phyloP scores from a whole-genome alignment of 73 alveolate species.

The Tetrahymena borealis region DNA sequence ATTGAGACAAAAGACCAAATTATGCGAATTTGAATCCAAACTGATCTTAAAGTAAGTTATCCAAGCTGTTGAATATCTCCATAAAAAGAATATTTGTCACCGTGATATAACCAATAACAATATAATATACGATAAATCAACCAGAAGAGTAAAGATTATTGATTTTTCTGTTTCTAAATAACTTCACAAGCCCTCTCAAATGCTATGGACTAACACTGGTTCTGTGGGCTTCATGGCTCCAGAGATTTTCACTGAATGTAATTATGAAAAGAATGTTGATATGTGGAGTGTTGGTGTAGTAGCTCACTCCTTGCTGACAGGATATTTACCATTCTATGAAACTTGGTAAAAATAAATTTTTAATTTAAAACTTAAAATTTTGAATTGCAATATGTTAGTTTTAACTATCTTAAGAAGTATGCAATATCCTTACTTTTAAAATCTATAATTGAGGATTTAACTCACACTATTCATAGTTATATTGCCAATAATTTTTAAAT shows the following conservation, averaged over 20 bases:
- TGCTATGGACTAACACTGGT: not conserved
- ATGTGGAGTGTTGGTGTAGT: constrained; percentile 1
- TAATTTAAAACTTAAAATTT: too few relatives aligned
- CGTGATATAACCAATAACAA: not conserved
- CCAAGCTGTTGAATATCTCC: not conserved
- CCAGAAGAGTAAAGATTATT: not conserved
- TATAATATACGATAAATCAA: not conserved
- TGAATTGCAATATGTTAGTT: too few relatives aligned
- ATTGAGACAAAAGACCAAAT: not conserved
- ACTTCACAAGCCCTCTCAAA: not conserved
- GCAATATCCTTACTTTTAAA: too few relatives aligned
- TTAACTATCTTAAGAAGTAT: too few relatives aligned
- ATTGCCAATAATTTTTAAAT: too few relatives aligned
- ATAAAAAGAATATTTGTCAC: not conserved
- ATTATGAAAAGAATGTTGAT: not conserved
- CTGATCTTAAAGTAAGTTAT: not conserved
- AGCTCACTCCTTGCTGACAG: not conserved
- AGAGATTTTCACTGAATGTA: not conserved
- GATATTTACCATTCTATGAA: not conserved
- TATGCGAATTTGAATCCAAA: not conserved
- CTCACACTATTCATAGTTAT: too few relatives aligned
- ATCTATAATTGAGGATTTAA: too few relatives aligned
- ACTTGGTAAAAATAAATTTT: not conserved
- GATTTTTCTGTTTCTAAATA: not conserved
- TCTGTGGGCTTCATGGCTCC: not conserved